A percentile compares a stretch with the other conserved stretches of the same genome.
phyloP scores from a whole-genome alignment of 768 basidiomycete species.

The Lentinula detonsa region DNA sequence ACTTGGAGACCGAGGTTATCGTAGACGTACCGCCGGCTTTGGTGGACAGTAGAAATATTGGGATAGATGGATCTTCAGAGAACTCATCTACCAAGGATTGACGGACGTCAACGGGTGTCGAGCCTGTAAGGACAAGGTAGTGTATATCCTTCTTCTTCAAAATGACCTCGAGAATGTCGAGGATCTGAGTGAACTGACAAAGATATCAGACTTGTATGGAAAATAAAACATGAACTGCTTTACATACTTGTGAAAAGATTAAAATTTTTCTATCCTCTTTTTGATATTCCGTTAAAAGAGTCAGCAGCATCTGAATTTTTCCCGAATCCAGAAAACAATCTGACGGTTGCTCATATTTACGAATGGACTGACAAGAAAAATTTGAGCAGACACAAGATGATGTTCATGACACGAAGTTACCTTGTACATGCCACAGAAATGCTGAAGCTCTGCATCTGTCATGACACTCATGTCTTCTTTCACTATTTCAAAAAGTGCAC shows the following conservation, averaged over 20 bases:
- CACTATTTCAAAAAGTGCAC: conserved; percentile 75
- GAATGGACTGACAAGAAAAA: conserved; percentile 45
- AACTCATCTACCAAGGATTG: conserved; percentile 96
- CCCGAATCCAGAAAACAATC: conserved; percentile 82
- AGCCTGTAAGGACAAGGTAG: conserved; percentile 84
- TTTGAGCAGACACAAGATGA: neutral
- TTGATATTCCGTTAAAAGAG: conserved; percentile 62
- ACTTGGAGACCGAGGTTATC: neutral
- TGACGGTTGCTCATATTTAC: conserved; percentile 68
- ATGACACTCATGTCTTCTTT: conserved; percentile 98
- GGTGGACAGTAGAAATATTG: conserved; percentile 86
- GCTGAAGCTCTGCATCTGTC: conserved; percentile 94
- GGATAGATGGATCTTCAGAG: conserved; percentile 79
- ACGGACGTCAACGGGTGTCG: conserved; percentile 88
- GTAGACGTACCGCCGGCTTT: conserved; percentile 66
- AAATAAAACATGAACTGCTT: neutral
- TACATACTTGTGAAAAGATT: conserved; percentile 96
- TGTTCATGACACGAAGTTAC: conserved; percentile 28
- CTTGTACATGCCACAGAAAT: conserved; percentile 83
- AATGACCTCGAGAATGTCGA: conserved; percentile 87
- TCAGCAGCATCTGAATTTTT: conserved; percentile 72
- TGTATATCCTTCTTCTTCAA: conserved; percentile 66
- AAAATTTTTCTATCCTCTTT: conserved; percentile 74
- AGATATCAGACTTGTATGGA: neutral
- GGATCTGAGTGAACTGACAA: conserved; percentile 84